phyloP scores from a whole-genome alignment of 2,329 filamentous ascomycete genomes.

The Dryadomyces quercivorus region DNA sequence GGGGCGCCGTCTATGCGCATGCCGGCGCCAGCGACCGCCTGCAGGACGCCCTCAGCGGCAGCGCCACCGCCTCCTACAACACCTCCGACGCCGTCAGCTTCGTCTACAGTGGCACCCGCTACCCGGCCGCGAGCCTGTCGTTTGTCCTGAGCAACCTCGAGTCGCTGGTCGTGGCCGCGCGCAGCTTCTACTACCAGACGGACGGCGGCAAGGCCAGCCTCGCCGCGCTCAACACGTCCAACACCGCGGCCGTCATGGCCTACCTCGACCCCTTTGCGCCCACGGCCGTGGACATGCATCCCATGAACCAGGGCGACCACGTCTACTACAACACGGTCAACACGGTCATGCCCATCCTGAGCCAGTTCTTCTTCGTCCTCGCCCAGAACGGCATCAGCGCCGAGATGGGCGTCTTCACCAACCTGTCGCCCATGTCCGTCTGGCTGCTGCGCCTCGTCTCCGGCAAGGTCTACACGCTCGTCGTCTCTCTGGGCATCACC shows the following conservation, averaged over 20 bases:
- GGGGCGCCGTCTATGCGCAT: slow-evolving; percentile 23
- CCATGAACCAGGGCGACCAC: slow-evolving; percentile 21
- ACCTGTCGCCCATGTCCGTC: not conserved
- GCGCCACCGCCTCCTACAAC: slow-evolving; percentile 18
- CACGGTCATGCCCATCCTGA: slow-evolving; percentile 23
- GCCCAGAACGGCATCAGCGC: slow-evolving; percentile 18
- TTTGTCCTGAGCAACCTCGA: slow-evolving; percentile 17
- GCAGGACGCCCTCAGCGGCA: slow-evolving; percentile 15
- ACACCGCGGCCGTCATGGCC: not conserved
- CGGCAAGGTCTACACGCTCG: slow-evolving; percentile 19
- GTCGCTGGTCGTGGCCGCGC: slow-evolving; percentile 1
- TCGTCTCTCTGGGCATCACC: slow-evolving; percentile 24
- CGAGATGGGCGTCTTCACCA: slow-evolving; percentile 2
- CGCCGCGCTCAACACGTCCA: slow-evolving; percentile 15
- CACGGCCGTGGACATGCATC: slow-evolving; percentile 17
- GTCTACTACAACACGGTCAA: slow-evolving; percentile 26
- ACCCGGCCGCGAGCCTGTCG: slow-evolving; percentile 18
- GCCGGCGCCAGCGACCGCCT: slow-evolving; percentile 11
- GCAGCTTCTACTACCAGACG: slow-evolving; percentile 12
- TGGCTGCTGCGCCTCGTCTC: slow-evolving; percentile 16
- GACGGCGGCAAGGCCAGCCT: slow-evolving; percentile 11
- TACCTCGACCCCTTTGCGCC: slow-evolving; percentile 20
- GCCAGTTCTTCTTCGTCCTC: slow-evolving; percentile 19
- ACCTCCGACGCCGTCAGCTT: slow-evolving; percentile 20
- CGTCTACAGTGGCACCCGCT: slow-evolving; percentile 25